Evolutionary conservation across 345 rosid genomes (phyloP).

Genomic region (Durio zibethinus): DNA sequence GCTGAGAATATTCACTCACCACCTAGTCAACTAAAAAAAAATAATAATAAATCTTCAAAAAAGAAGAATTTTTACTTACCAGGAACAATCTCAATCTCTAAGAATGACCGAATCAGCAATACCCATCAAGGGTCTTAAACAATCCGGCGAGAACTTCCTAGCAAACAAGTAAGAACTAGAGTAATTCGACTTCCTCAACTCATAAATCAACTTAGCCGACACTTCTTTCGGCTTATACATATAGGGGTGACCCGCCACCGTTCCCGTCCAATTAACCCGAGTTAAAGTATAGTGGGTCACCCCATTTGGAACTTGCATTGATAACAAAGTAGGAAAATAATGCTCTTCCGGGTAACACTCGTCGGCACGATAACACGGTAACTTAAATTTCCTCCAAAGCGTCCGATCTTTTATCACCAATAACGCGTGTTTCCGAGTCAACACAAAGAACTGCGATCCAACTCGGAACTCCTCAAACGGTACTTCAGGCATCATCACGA

Average conservation of each 20-base stretch:
- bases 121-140: constrained; percentile 69
- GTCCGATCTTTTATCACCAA: constrained; percentile 59
- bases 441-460: constrained; percentile 90
- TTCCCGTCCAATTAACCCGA: constrained; percentile 88
- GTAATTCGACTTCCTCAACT: constrained; percentile 58
- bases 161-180: constrained; percentile 83
- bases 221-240: constrained; percentile 61
- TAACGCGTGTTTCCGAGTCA: constrained; percentile 76
- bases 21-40: not conserved
- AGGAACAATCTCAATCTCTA: constrained; percentile 53
- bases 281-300: constrained; percentile 69
- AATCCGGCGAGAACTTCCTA: constrained; percentile 87
- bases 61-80: constrained; percentile 39
- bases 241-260: constrained; percentile 80
- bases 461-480: constrained; percentile 61
- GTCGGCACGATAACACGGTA: constrained; percentile 66
- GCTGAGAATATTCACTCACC: not conserved
- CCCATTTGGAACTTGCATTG: constrained; percentile 74
- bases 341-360: constrained; percentile 97
- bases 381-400: constrained; percentile 77
- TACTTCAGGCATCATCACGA: constrained; percentile 79
- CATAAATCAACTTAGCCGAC: constrained; percentile 47
- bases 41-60: not conserved
- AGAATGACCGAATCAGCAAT: constrained; percentile 74
- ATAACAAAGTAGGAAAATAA: constrained; percentile 84